These are phyloP conservation scores for Eutrema japonicum DNA, from an alignment of 345 rosid genomes.

Conservation along the genomic window DNA sequence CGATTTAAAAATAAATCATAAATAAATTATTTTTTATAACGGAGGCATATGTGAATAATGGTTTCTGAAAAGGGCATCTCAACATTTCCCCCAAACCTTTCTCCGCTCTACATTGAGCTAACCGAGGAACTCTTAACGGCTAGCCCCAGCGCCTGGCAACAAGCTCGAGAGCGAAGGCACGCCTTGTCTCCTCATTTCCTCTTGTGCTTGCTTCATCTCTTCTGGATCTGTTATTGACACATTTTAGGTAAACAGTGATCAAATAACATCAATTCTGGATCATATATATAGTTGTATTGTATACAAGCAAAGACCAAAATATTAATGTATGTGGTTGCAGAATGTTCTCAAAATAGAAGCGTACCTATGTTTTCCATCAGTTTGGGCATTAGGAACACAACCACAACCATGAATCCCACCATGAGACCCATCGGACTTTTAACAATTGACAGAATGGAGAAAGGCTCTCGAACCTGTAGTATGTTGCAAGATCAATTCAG, in stretches of 20 bases:
- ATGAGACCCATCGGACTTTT: constrained; percentile 99
- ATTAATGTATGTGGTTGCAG: background rate
- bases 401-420: constrained; percentile 96
- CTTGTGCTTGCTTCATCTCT: constrained; percentile 90
- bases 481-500: constrained; percentile 12
- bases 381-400: constrained; percentile 94
- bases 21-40: too few species aligned
- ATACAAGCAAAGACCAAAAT: background rate
- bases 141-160: constrained; percentile 52
- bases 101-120: background rate
- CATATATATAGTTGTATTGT: constrained; percentile 8
- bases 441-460: constrained; percentile 73
- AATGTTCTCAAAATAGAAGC: background rate
- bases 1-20: too few species aligned
- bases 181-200: constrained; percentile 95
- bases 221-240: constrained; percentile 74
- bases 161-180: constrained; percentile 86
- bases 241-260: background rate
- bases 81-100: too few species aligned
- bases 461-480: constrained; percentile 87
- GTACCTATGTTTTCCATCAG: constrained; percentile 94
- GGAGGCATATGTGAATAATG: too few species aligned
- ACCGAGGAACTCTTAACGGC: constrained; percentile 37
- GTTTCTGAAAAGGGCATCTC: too few species aligned
- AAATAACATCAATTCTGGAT: background rate